Percentiles rank a stretch among this genome's conserved stretches.
phyloP scores from a whole-genome alignment of 2,329 filamentous ascomycete species.

The Trichoderma afroharzianum region DNA sequence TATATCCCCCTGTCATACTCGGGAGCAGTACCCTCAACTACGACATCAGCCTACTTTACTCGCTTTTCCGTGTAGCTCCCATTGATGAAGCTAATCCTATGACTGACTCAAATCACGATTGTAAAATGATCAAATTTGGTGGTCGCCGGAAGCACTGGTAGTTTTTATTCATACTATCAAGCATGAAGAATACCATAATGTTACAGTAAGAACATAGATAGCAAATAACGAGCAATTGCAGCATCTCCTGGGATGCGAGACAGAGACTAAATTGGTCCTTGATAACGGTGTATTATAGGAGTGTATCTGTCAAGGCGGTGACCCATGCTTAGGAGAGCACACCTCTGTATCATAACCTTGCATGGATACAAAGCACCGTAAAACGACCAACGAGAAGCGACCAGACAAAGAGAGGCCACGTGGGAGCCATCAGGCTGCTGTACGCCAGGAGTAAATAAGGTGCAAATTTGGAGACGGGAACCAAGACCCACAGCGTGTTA shows the following conservation, averaged over 20 bases:
- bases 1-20: background rate
- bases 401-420: background rate
- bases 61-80: background rate
- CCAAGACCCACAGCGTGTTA: background rate
- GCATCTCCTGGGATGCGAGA: background rate
- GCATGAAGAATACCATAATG: no score
- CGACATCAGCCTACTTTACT: background rate
- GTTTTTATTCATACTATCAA: background rate
- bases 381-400: background rate
- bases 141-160: no score
- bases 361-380: background rate
- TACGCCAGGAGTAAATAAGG: background rate
- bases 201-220: no score
- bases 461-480: background rate
- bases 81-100: background rate
- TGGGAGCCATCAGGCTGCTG: background rate
- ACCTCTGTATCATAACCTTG: background rate
- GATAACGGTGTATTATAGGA: background rate
- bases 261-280: background rate
- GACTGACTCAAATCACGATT: background rate
- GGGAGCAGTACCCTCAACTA: background rate
- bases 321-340: background rate
- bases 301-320: background rate
- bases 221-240: background rate
- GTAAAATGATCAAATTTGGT: background rate